Conservation (phyloP, 2,329 filamentous ascomycete genomes). For the Xylariales sp. region DNA sequence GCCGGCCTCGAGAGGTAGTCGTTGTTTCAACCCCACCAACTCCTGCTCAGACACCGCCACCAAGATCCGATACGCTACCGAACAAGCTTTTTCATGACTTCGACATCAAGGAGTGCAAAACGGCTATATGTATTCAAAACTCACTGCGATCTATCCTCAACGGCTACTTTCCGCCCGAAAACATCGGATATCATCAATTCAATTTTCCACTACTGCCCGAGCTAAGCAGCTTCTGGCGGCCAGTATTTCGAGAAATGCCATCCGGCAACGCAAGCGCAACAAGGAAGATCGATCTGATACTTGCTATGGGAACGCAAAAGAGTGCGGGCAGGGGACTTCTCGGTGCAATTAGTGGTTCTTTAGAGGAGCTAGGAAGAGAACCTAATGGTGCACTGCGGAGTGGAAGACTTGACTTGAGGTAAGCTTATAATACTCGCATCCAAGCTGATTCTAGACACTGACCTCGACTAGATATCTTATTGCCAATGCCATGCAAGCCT, state of each 20-base stretch:
- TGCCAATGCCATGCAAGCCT: conserved; percentile 69
- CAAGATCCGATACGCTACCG: conserved; percentile 30
- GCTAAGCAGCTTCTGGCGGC: conserved; percentile 63
- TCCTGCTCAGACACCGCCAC: conserved; percentile 56
- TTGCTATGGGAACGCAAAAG: conserved; percentile 69
- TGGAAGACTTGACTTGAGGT: conserved; percentile 70
- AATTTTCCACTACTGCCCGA: conserved; percentile 61
- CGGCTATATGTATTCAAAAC: conserved; percentile 67
- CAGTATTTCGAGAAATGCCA: conserved; percentile 59
- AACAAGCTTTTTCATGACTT: conserved; percentile 61
- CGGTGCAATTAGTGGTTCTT: conserved; percentile 59
- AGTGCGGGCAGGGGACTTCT: conserved; percentile 64
- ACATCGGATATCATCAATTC: conserved; percentile 61
- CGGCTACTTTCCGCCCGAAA: conserved; percentile 61
- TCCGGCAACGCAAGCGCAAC: conserved; percentile 49
- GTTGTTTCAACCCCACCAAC: conserved; percentile 53
- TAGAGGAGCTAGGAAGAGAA: conserved; percentile 67
- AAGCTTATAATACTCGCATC: conserved; percentile 39
- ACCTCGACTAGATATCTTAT: conserved; percentile 64
- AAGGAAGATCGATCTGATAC: conserved; percentile 65
- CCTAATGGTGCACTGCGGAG: conserved; percentile 62
- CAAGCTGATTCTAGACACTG: conserved; percentile 15
- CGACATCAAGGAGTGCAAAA: conserved; percentile 54
- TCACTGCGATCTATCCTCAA: conserved; percentile 65
- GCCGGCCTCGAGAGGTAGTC: conserved; percentile 29